phyloP scores from a whole-genome alignment of 2,329 filamentous ascomycete species.

The Fusarium caatingaense region DNA sequence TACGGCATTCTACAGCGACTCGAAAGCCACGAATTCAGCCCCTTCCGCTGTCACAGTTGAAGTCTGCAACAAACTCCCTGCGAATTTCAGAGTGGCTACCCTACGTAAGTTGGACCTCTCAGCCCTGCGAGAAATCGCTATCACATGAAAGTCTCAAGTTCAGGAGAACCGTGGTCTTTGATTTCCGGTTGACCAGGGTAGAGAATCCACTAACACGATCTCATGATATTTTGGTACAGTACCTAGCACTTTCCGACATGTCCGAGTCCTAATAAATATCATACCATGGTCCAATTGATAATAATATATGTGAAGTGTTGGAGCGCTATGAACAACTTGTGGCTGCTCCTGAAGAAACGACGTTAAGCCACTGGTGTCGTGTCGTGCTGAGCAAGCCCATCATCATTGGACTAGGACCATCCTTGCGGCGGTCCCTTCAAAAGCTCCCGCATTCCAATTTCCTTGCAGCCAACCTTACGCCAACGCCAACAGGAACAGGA shows the following conservation, averaged over 20 bases:
- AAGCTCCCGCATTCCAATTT: constrained; percentile 28
- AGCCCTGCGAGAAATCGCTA: not conserved
- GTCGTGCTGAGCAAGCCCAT: constrained; percentile 14
- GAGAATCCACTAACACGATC: constrained; percentile 2
- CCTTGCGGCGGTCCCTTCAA: constrained; percentile 25
- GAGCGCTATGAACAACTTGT: not conserved
- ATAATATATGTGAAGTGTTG: not conserved
- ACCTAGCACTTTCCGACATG: constrained; percentile 2
- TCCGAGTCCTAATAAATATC: constrained; percentile 19
- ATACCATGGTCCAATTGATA: constrained; percentile 16
- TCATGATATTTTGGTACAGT: constrained; percentile 28
- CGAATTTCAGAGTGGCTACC: not conserved
- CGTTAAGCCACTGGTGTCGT: constrained; percentile 22
- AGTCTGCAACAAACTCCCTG: not conserved
- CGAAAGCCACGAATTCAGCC: not conserved
- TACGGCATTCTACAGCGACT: not conserved
- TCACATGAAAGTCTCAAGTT: constrained; percentile 22
- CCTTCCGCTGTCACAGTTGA: not conserved
- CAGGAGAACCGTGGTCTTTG: not conserved
- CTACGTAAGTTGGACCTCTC: not conserved
- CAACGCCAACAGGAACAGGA: constrained; percentile 3
- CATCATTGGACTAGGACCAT: constrained; percentile 38
- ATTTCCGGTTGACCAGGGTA: constrained; percentile 12
- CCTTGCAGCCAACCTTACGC: not conserved
- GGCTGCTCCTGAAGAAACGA: constrained; percentile 17